phyloP scores from a whole-genome alignment of 73 alveolate genomes.

The Tetrahymena thermophila region DNA sequence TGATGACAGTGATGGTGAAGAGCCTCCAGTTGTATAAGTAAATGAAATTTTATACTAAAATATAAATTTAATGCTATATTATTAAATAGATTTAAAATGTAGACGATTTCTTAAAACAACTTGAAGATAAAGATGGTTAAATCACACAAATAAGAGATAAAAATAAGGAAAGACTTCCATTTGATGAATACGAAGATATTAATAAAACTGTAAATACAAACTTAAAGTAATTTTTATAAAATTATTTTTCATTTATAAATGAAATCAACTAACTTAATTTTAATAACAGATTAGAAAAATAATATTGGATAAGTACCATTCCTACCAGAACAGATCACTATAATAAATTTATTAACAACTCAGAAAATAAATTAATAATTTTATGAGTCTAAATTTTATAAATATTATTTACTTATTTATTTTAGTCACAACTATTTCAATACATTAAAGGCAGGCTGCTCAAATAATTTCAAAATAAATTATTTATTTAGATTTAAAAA shows the following conservation, averaged over 20 bases:
- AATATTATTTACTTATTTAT: too few relatives aligned
- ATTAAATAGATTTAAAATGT: background rate
- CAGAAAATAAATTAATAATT: conserved; percentile 20
- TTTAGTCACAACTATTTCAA: background rate
- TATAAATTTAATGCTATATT: too few relatives aligned
- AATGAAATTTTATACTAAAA: background rate
- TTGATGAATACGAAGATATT: conserved; percentile 1
- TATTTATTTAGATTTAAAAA: too few relatives aligned
- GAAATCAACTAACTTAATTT: too few relatives aligned
- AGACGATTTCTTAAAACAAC: conserved; percentile 11
- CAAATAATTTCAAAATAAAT: too few relatives aligned
- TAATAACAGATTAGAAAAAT: conserved; percentile 9
- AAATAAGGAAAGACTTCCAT: background rate
- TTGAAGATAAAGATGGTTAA: conserved; percentile 27
- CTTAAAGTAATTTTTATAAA: background rate
- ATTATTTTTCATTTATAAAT: too few relatives aligned
- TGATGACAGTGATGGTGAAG: conserved; percentile 47
- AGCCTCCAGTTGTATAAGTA: conserved; percentile 24
- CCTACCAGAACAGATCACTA: conserved; percentile 33
- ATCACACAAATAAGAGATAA: background rate
- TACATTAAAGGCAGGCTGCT: too few relatives aligned
- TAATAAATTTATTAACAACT: conserved; percentile 14
- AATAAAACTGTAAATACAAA: conserved; percentile 15
- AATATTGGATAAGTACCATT: conserved; percentile 25
- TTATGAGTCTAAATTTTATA: background rate